Evolutionary conservation across 2,329 filamentous ascomycete genomes (phyloP), one percentile per base, ranked within the genome.

Genomic region (Penicillium sp.): DNA sequence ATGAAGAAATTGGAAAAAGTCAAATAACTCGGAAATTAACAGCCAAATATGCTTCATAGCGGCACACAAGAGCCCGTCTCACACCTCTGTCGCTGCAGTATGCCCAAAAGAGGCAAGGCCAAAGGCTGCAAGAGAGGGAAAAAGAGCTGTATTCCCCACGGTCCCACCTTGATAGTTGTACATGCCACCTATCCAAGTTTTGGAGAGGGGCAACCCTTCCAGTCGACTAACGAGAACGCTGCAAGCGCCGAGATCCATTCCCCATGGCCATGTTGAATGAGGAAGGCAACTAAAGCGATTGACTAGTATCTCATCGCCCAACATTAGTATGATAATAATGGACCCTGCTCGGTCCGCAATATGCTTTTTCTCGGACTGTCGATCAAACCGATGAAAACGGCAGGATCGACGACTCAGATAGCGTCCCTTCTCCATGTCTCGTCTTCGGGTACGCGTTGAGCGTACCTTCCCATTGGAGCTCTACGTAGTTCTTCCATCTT

Each of bases 261-360:
- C 23, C 31, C 40, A n/a, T 14, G 29, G 29, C 43, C 20, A 12
- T 18, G 42, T 47, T 44, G 44, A 56, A 58, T 25, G 15, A 29
- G 54, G 47, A 47, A 61, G 40, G 40, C 15, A 20, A 18, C 14
- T n/a, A 12, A 12, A 54, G 42, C 43, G 49, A 58, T 53, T 56
- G 42, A 43, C 45, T 47, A 29, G 35, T 47, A 23, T 35, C 18
- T 31, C 18, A 12, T 6, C 14, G 7, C 31, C n/a, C 8, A 22
- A 35, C 4, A 11, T 5, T 20, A n/a, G n/a, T n/a, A 2, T 11
- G 27, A 22, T 12, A 15, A 35, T 18, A 35, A 49, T 37, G 15
- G 22, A 33, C 25, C n/a, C 37, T 47, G 27, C 12, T n/a, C 20
- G 20, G 27, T 35, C 23, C 46, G 35, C n/a, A 27, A 26, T 40